A percentile compares a stretch with the other conserved stretches of the same genome.
Evolutionary conservation across 1,284 basidiomycete genomes (phyloP).

Genomic region (Fomes fomentarius): DNA sequence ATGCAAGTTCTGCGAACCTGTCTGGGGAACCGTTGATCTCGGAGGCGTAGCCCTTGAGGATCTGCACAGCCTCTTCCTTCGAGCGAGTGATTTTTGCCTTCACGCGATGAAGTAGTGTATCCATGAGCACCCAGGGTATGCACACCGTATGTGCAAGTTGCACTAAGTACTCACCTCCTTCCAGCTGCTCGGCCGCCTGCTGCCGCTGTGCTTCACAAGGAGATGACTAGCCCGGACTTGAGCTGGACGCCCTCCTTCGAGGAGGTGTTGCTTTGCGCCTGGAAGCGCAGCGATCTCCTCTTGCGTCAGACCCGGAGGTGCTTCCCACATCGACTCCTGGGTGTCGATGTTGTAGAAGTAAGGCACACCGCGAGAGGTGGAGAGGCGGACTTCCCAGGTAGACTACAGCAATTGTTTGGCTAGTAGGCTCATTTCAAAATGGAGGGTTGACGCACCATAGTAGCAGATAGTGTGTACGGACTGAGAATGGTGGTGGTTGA

Average conservation of each 20-base stretch:
- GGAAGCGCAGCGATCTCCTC: conserved; percentile 69
- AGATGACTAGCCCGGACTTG: conserved; percentile 94
- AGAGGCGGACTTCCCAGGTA: conserved; percentile 84
- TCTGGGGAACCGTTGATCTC: conserved; percentile 63
- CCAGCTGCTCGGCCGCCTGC: conserved; percentile 90
- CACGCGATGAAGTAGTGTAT: conserved; percentile 1
- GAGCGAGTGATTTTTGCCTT: conserved; percentile 85
- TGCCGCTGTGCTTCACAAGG: conserved; percentile 90
- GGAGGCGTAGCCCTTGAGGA: conserved; percentile 66
- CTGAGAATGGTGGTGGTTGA: too few relatives aligned
- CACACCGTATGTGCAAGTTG: not conserved
- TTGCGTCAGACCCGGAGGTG: conserved; percentile 66
- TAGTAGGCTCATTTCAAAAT: too few relatives aligned
- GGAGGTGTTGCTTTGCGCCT: conserved; percentile 63
- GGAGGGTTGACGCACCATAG: too few relatives aligned
- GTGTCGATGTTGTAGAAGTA: conserved; percentile 89
- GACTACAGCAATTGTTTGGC: too few relatives aligned
- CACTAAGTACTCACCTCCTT: conserved; percentile 69
- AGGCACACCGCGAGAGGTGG: conserved; percentile 75
- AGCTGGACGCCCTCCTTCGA: conserved; percentile 39
- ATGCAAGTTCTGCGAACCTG: conserved; percentile 80
- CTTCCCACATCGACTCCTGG: conserved; percentile 82
- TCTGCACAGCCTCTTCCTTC: conserved; percentile 87
- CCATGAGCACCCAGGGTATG: not conserved
- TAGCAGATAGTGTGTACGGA: too few relatives aligned